Percentiles rank a stretch among this genome's conserved stretches.
These are phyloP conservation scores for Cucumis sativus DNA, from an alignment of 306 rosid species.

Conservation along the genomic window Cucumber_9930_V3 NC_026655.2:1499001-1499500, in stretches of 20 bases:
- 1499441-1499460: background rate
- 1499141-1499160: conserved; percentile 17
- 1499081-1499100: background rate
- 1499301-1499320: background rate
- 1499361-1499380: background rate
- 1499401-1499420: background rate
- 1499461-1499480: background rate
- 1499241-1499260: background rate
- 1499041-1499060: too few species aligned
- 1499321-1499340: background rate
- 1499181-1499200: conserved; percentile 16
- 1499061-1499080: too few species aligned
- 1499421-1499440: background rate
- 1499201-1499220: conserved; percentile 17
- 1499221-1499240: conserved; percentile 19
- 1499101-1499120: background rate
- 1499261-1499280: background rate
- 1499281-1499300: background rate
- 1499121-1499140: conserved; percentile 1
- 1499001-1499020: conserved; percentile 14
- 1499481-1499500: background rate
- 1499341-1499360: background rate
- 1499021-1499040: too few species aligned
- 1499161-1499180: conserved; percentile 10
- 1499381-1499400: background rate